Conservation (phyloP, 805 yeast genomes). For the Metschnikowia santaceciliae region DNA sequence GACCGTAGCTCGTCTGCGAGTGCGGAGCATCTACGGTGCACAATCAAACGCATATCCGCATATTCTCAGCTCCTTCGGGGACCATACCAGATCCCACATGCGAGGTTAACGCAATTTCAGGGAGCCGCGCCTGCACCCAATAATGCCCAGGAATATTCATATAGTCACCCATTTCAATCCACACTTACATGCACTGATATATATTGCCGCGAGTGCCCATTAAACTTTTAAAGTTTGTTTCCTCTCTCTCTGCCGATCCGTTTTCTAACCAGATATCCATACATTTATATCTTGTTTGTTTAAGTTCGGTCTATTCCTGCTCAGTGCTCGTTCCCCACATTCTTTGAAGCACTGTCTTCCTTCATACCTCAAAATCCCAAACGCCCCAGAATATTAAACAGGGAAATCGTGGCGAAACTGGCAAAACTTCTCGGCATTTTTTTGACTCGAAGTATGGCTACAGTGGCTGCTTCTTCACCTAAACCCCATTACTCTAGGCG, state of each 20-base stretch:
- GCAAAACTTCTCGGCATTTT: neutral
- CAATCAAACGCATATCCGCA: neutral
- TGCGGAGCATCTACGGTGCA: neutral
- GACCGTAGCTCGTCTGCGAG: neutral
- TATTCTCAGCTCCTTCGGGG: neutral
- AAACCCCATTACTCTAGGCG: constrained; percentile 25
- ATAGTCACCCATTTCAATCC: constrained; percentile 2
- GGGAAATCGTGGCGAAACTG: neutral
- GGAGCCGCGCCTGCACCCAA: neutral
- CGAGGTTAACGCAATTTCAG: neutral
- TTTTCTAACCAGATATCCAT: neutral
- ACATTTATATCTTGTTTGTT: neutral
- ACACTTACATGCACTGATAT: neutral
- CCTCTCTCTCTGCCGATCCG: neutral
- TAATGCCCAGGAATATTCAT: constrained; percentile 5
- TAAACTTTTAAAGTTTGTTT: neutral
- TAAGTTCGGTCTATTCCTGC: neutral
- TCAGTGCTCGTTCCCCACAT: constrained; percentile 1
- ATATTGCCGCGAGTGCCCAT: neutral
- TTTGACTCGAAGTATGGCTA: constrained; percentile 4
- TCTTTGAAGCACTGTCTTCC: neutral
- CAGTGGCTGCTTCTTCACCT: constrained; percentile 3
- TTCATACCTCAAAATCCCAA: neutral
- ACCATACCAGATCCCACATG: neutral
- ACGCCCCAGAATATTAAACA: neutral